Evolutionary conservation across 768 basidiomycete species (phyloP).

Genomic region (Gyrodon lividus): DNA sequence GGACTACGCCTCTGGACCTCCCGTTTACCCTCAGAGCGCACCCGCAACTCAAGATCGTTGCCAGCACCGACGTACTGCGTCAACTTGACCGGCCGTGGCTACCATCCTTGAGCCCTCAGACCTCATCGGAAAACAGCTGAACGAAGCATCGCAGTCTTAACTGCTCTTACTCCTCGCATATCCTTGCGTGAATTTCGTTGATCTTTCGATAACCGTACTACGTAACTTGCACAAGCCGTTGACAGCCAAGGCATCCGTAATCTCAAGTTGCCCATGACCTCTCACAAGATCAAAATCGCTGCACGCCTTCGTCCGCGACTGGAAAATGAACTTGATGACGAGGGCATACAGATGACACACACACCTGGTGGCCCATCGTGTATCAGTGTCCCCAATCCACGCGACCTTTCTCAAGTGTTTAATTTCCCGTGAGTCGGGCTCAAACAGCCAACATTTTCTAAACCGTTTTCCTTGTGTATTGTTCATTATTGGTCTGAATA

Average conservation of each 20-base stretch:
- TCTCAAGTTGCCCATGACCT: constrained; percentile 12
- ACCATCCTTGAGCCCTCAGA: too few relatives aligned
- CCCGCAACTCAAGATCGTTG: not conserved
- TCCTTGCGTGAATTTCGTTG: too few relatives aligned
- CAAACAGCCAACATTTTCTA: not conserved
- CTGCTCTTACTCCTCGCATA: not conserved
- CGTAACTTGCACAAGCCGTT: not conserved
- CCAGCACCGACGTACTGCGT: not conserved
- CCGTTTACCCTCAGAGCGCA: not conserved
- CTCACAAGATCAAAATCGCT: constrained; percentile 65
- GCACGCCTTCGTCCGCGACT: constrained; percentile 71
- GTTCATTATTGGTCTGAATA: not conserved
- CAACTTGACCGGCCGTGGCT: not conserved
- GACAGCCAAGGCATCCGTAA: not conserved
- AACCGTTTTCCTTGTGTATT: not conserved
- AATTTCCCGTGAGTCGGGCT: constrained; percentile 62
- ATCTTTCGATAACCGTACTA: not conserved
- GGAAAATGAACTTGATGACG: constrained; percentile 59
- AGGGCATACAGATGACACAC: constrained; percentile 53
- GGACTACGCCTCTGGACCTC: not conserved
- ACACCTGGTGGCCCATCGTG: constrained; percentile 41
- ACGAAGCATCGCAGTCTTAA: not conserved
- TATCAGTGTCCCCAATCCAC: constrained; percentile 69
- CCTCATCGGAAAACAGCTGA: not conserved
- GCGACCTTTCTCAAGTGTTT: constrained; percentile 67